Conservation (phyloP, 495 filamentous ascomycete genomes). For the Haplographium delicatum region DNA sequence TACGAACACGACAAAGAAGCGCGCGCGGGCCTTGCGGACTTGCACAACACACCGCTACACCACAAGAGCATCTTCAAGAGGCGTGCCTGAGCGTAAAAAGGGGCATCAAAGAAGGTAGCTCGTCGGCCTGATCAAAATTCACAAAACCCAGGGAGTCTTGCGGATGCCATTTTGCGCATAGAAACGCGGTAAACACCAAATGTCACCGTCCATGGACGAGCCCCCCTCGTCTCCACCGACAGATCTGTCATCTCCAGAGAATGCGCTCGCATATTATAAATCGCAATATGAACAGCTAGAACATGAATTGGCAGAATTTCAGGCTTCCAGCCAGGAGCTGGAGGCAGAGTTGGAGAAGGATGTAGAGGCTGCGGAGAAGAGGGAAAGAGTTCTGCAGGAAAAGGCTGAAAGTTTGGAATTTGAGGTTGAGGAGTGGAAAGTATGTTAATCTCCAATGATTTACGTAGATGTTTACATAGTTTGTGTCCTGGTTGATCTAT, state of each 20-base stretch:
- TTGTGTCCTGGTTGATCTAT: constrained; percentile 1
- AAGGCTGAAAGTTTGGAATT: constrained; percentile 79
- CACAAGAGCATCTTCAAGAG: background rate
- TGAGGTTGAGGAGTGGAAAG: constrained; percentile 98
- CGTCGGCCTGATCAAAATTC: background rate
- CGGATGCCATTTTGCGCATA: constrained; percentile 17
- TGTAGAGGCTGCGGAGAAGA: constrained; percentile 89
- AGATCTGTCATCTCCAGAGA: constrained; percentile 52
- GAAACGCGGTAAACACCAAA: constrained; percentile 16
- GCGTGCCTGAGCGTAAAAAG: background rate
- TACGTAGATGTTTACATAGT: background rate
- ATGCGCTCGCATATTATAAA: constrained; percentile 89
- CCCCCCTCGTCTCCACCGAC: constrained; percentile 57
- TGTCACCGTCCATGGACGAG: constrained; percentile 51
- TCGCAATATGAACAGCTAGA: constrained; percentile 90
- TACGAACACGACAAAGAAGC: constrained; percentile 3
- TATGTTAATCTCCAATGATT: constrained; percentile 35
- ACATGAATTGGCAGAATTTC: constrained; percentile 88
- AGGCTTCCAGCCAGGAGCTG: constrained; percentile 86
- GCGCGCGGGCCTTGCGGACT: constrained; percentile 4
- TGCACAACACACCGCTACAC: constrained; percentile 10
- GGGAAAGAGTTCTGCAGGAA: constrained; percentile 77
- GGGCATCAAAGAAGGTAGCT: background rate
- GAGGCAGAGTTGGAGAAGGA: constrained; percentile 96
- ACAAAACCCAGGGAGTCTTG: constrained; percentile 1